A percentile compares a stretch with the other conserved stretches of the same genome.
phyloP scores from a whole-genome alignment of 805 yeast species.

The Spathaspora sp. region DNA sequence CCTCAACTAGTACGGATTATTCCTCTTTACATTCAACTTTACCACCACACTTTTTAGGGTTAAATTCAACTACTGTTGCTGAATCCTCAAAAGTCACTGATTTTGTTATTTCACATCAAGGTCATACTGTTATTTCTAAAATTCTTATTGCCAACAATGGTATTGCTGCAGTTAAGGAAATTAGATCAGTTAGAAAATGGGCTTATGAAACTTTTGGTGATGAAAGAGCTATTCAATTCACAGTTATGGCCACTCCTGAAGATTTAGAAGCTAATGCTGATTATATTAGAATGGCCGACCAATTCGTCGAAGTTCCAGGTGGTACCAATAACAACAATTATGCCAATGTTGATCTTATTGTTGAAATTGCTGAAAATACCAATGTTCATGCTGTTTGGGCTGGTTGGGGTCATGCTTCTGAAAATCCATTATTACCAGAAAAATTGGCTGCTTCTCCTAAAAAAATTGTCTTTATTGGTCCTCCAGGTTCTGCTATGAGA shows the following conservation, averaged over 20 bases:
- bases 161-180: slow-evolving; percentile 98
- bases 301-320: slow-evolving; percentile 97
- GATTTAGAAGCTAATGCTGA: slow-evolving; percentile 96
- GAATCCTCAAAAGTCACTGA: slow-evolving; percentile 77
- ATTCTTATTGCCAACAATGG: slow-evolving; percentile 97
- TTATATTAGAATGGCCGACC: slow-evolving; percentile 98
- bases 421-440: slow-evolving; percentile 93
- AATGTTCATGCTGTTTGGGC: slow-evolving; percentile 99
- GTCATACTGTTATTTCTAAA: slow-evolving; percentile 90
- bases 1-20: slow-evolving; percentile 14
- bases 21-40: slow-evolving; percentile 33
- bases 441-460: slow-evolving; percentile 89
- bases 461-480: slow-evolving; percentile 92
- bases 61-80: slow-evolving; percentile 71
- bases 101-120: slow-evolving; percentile 80
- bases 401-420: slow-evolving; percentile 99
- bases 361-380: slow-evolving; percentile 95
- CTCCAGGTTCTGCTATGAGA: slow-evolving; percentile 99
- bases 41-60: slow-evolving; percentile 77
- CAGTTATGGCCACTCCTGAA: slow-evolving; percentile 99
- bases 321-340: slow-evolving; percentile 98
- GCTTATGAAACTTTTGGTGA: slow-evolving; percentile 98
- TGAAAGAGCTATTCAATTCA: slow-evolving; percentile 89
- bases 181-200: slow-evolving; percentile 97
- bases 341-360: slow-evolving; percentile 96